Percentiles rank a stretch among this genome's conserved stretches.
Conservation (phyloP, 2,329 filamentous ascomycete genomes). For the Diaporthe amygdali region DNA sequence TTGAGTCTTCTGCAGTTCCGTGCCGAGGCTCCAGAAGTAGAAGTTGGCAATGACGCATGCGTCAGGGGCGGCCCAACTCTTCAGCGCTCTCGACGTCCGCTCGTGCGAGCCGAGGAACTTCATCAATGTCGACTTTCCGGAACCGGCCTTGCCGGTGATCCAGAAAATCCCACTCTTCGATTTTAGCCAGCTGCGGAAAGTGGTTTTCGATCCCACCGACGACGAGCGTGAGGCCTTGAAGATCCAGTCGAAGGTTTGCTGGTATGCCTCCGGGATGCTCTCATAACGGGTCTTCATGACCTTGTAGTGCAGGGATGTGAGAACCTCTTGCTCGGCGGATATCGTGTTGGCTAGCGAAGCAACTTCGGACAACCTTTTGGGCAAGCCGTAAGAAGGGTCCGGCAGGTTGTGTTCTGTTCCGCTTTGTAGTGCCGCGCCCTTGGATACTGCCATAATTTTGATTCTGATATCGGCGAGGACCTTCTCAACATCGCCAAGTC, state of each 20-base stretch:
- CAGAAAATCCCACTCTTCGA: not conserved
- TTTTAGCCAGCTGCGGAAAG: not conserved
- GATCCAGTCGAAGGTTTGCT: constrained; percentile 1
- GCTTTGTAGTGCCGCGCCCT: too few relatives aligned
- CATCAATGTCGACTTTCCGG: constrained; percentile 10
- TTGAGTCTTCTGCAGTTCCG: constrained; percentile 11
- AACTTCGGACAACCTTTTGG: too few relatives aligned
- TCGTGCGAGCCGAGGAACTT: not conserved
- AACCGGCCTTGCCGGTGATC: constrained; percentile 5
- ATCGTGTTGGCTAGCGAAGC: not conserved
- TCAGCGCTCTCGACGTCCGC: not conserved
- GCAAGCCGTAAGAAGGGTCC: too few relatives aligned
- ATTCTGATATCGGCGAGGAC: too few relatives aligned
- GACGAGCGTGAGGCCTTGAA: too few relatives aligned
- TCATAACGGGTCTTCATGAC: not conserved
- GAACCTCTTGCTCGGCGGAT: not conserved
- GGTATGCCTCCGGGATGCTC: not conserved
- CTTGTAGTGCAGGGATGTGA: not conserved
- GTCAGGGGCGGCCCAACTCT: not conserved
- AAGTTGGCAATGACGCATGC: not conserved
- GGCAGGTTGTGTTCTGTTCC: too few relatives aligned
- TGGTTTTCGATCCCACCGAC: not conserved
- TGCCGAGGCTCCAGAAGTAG: constrained; percentile 22
- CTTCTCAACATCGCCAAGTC: too few relatives aligned
- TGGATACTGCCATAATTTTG: too few relatives aligned